Evolutionary conservation across 495 filamentous ascomycete species (phyloP).

Genomic region (Annulohypoxylon maeteangense): DNA sequence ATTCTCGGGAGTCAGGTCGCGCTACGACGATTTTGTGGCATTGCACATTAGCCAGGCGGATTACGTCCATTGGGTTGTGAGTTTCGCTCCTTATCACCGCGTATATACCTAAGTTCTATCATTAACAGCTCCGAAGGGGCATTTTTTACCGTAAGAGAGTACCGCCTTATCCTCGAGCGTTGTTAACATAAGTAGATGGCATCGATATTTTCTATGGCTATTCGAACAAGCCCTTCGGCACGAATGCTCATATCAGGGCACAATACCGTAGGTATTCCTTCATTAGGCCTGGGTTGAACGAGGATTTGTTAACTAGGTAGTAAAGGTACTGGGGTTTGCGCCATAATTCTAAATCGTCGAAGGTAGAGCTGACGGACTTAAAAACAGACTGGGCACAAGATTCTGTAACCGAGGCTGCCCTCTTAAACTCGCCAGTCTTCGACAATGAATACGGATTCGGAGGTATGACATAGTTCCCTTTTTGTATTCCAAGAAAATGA

Average conservation of each 20-base stretch:
- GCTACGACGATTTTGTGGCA: constrained; percentile 60
- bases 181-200: constrained; percentile 51
- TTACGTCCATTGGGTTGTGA: constrained; percentile 56
- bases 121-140: constrained; percentile 28
- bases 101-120: not conserved
- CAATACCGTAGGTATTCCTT: constrained; percentile 49
- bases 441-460: constrained; percentile 46
- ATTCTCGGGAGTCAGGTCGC: constrained; percentile 54
- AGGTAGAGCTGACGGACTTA: constrained; percentile 8
- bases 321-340: constrained; percentile 55
- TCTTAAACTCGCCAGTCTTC: constrained; percentile 47
- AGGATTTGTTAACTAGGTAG: constrained; percentile 5
- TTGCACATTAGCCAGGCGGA: constrained; percentile 49
- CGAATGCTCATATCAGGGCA: constrained; percentile 52
- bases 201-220: constrained; percentile 55
- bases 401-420: constrained; percentile 44
- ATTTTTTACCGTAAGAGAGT: constrained; percentile 44
- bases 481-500: constrained; percentile 1
- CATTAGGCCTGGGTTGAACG: constrained; percentile 1
- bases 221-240: constrained; percentile 53
- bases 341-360: constrained; percentile 3
- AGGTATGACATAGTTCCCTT: constrained; percentile 31
- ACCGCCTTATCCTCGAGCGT: not conserved
- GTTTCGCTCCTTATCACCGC: constrained; percentile 10
- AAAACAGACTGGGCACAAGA: constrained; percentile 45